Evolutionary conservation across 176 grass and related monocot species (phyloP).

Genomic region (Avena eriantha): DNA sequence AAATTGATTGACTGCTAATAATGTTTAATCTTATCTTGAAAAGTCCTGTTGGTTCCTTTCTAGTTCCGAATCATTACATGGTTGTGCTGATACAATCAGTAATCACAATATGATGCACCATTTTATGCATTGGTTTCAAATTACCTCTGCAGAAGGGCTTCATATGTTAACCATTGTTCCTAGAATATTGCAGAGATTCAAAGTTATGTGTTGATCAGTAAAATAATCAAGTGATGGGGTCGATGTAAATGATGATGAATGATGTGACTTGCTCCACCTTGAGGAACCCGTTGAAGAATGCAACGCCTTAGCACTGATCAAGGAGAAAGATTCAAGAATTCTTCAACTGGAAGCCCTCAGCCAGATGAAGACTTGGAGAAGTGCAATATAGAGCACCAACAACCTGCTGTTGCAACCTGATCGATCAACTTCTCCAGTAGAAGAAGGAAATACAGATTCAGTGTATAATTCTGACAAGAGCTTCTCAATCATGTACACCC

Average conservation of each 20-base stretch:
- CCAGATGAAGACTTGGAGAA: too few species aligned
- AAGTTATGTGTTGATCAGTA: slow-evolving; percentile 48
- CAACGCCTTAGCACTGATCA: too few species aligned
- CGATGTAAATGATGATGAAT: slow-evolving; percentile 49
- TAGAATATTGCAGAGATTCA: slow-evolving; percentile 61
- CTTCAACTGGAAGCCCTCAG: too few species aligned
- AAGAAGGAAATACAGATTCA: slow-evolving; percentile 64
- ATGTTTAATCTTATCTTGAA: not conserved
- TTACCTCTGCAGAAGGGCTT: not conserved
- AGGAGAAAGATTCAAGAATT: too few species aligned
- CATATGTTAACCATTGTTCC: not conserved
- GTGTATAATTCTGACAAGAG: slow-evolving; percentile 54
- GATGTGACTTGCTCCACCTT: slow-evolving; percentile 36
- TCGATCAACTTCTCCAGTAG: slow-evolving; percentile 57
- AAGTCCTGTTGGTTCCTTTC: not conserved
- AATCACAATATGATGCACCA: not conserved
- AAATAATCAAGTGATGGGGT: slow-evolving; percentile 46
- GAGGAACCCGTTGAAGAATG: slow-evolving; percentile 23
- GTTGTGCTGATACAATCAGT: not conserved
- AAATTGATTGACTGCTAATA: not conserved
- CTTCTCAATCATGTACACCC: slow-evolving; percentile 44
- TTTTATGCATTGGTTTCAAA: not conserved
- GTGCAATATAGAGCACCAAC: too few species aligned
- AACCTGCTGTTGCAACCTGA: slow-evolving; percentile 38
- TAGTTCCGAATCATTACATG: not conserved